These are phyloP conservation scores for Apophysomyces sp. DNA, from an alignment of 371 early-diverging fungal species.

Conservation along the genomic window DNA sequence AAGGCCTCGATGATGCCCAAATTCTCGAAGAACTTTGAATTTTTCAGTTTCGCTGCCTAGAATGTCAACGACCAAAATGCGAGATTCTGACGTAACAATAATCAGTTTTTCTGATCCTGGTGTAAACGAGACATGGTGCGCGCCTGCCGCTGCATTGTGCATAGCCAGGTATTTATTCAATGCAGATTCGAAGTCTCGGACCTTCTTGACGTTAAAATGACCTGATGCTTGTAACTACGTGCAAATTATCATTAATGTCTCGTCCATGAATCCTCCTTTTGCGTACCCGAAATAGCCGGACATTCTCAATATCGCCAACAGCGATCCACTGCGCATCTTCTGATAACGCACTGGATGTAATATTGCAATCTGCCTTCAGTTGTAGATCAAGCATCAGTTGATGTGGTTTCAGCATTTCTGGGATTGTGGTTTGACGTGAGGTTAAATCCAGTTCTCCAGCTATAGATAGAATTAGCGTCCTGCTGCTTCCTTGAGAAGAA, in stretches of 20 bases:
- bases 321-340: constrained; percentile 85
- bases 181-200: constrained; percentile 42
- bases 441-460: constrained; percentile 13
- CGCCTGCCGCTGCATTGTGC: constrained; percentile 43
- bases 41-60: constrained; percentile 49
- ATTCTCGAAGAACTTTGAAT: constrained; percentile 57
- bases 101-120: constrained; percentile 67
- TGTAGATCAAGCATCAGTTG: constrained; percentile 63
- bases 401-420: constrained; percentile 62
- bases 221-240: constrained; percentile 28
- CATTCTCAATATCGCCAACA: constrained; percentile 74
- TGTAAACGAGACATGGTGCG: constrained; percentile 65
- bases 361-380: constrained; percentile 60
- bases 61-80: constrained; percentile 64
- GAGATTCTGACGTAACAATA: constrained; percentile 65
- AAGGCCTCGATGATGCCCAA: constrained; percentile 62
- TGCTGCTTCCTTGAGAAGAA: background rate
- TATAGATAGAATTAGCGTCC: background rate
- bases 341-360: constrained; percentile 77
- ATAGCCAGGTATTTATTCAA: constrained; percentile 32
- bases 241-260: constrained; percentile 5
- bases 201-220: constrained; percentile 53
- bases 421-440: constrained; percentile 19
- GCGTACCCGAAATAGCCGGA: constrained; percentile 66
- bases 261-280: background rate